Evolutionary conservation across 805 yeast genomes (phyloP), one percentile per base, ranked within the genome.

Genomic region (Teunomyces funiuensis): DNA sequence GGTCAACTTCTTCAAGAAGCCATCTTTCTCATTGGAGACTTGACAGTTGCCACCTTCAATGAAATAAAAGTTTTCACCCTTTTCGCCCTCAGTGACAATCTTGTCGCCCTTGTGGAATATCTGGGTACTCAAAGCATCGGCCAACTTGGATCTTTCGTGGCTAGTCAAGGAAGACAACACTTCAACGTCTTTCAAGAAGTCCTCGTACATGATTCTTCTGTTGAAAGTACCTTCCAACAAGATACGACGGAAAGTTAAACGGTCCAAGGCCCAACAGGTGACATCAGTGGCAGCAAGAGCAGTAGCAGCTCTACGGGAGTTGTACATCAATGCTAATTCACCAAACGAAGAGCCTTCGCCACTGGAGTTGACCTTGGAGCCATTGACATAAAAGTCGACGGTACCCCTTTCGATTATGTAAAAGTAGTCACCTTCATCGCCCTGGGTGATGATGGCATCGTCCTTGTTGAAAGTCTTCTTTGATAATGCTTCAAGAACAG

Each of bases 281-380:
- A 91, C 73, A 23, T 80, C 79, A 54, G 84, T 76, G 46, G 85
- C 88, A 6, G 85, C 74, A 17, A 72, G 63, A 1, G 87, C 97
- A 1, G 98, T 88, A 7, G 98, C 98, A 6, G 98, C 98, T 66
- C 99, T 82, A 47, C 97, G 97, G 14, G 97, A 82, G 63, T 93
- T 91, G 71, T 93, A 91, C 96, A 93, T 89, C 54, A 93, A 76
- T 3, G 99, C 99, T 57, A 93, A 76, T 65, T 93, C 99, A 59
- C 99, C 99, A 65, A 93, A 93, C 33, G 91, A 83, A 4, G 95
- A 80, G 5, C 98, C 97, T 28, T 88, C 81, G 7, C 87, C 84
- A n/a, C 87, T 76, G 1, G 85, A 71, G 58, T 79, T 83, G 28
- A 89, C 91, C 55, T 80, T 77, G 33, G 75, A 60, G 39, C 80